phyloP scores from a whole-genome alignment of 257 asterid genomes.

The Paulownia fortunei region DNA sequence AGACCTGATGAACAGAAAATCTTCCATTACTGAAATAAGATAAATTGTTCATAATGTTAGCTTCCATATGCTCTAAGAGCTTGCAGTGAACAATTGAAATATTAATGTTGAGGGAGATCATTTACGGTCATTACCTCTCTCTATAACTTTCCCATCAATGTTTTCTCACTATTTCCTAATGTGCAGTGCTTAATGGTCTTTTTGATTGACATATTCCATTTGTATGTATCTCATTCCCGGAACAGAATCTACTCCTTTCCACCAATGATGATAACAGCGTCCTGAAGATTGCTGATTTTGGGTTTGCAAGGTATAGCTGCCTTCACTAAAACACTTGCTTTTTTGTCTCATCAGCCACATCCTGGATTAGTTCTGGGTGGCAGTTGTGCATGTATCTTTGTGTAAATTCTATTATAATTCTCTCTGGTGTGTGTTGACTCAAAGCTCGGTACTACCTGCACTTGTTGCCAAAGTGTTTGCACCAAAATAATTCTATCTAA shows the following conservation, averaged over 20 bases:
- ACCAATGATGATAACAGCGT: constrained; percentile 44
- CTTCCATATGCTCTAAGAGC: constrained; percentile 1
- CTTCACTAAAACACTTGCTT: constrained; percentile 10
- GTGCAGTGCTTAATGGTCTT: constrained; percentile 1
- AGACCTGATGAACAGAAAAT: constrained; percentile 1
- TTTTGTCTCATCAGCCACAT: neutral
- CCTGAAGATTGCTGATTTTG: constrained; percentile 72
- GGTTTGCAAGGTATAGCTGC: constrained; percentile 78
- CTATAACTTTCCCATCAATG: neutral
- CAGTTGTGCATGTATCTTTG: neutral
- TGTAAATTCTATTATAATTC: neutral
- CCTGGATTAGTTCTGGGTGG: constrained; percentile 3
- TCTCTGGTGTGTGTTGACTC: neutral
- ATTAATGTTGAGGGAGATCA: neutral
- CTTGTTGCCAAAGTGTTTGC: constrained; percentile 10
- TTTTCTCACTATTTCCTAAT: constrained; percentile 1
- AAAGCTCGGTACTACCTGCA: neutral
- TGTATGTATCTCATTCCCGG: constrained; percentile 32
- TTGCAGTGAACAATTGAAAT: constrained; percentile 12
- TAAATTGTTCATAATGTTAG: constrained; percentile 13
- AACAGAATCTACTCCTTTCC: constrained; percentile 63
- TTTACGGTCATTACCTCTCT: neutral
- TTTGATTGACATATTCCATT: constrained; percentile 26
- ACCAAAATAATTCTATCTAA: neutral
- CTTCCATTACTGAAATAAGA: neutral